Evolutionary conservation across 768 basidiomycete genomes (phyloP).

Genomic region (Calocybe cyanea): DNA sequence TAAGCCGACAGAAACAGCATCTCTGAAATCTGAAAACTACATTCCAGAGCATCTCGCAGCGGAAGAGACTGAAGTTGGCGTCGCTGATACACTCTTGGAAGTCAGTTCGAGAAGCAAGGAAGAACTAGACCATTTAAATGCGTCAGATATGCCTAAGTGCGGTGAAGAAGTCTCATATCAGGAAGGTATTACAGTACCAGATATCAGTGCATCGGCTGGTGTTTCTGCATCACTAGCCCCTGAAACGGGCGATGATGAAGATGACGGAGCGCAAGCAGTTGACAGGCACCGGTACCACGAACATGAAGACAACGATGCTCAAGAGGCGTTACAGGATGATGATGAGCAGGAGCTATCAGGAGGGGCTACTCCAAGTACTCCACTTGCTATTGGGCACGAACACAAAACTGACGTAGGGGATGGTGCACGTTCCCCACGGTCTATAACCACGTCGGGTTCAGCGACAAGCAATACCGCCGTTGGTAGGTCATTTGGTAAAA

Average conservation of each 20-base stretch:
- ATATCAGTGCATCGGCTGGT: not conserved
- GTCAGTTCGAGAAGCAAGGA: slow-evolving; percentile 11
- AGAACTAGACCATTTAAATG: slow-evolving; percentile 10
- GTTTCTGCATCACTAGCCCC: slow-evolving; percentile 20
- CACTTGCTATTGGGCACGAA: not conserved
- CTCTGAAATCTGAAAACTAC: not conserved
- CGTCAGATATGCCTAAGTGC: not conserved
- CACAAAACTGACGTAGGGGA: not conserved
- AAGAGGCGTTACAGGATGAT: not conserved
- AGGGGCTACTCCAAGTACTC: slow-evolving; percentile 4
- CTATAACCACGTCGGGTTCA: not conserved
- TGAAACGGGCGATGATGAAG: slow-evolving; percentile 10
- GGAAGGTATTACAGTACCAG: not conserved
- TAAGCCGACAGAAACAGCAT: no score
- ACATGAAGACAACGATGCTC: slow-evolving; percentile 22
- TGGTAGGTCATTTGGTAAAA: not conserved
- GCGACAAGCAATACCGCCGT: not conserved
- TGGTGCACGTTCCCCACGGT: not conserved
- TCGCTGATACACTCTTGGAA: not conserved
- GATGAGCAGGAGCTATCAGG: slow-evolving; percentile 4
- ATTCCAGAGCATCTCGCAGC: not conserved
- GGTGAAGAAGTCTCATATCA: not conserved
- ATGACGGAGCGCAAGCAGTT: slow-evolving; percentile 14
- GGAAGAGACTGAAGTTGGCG: not conserved
- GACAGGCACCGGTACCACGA: slow-evolving; percentile 8